A percentile compares a stretch with the other conserved stretches of the same genome.
Evolutionary conservation across 129 eudicot genomes (phyloP).

Genomic region (Rutidosis leptorrhynchoides): DNA sequence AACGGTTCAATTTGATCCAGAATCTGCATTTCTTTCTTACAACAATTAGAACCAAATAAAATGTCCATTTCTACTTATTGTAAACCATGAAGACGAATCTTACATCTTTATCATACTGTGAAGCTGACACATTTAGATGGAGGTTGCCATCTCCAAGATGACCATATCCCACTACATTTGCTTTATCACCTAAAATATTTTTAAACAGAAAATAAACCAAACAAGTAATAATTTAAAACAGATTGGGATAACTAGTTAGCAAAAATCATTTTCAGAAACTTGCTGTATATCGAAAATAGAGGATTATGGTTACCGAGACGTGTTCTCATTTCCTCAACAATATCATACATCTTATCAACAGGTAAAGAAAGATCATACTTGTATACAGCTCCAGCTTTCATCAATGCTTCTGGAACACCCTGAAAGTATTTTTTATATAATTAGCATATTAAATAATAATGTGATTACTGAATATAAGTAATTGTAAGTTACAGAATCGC

Average conservation of each 20-base stretch:
- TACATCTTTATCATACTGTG: constrained; percentile 69
- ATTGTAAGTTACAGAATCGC: not conserved
- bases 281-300: not conserved
- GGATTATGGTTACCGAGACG: constrained; percentile 57
- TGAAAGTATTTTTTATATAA: constrained; percentile 25
- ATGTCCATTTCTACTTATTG: constrained; percentile 4
- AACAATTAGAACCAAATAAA: constrained; percentile 2
- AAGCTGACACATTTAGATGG: constrained; percentile 80
- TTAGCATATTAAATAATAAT: not conserved
- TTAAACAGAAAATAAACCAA: not conserved
- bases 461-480: not conserved
- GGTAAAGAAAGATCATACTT: constrained; percentile 95
- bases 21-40: constrained; percentile 49
- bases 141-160: constrained; percentile 99
- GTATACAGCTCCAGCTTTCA: constrained; percentile 94
- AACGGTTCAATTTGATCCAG: constrained; percentile 82
- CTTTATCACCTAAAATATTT: constrained; percentile 46
- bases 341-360: constrained; percentile 75
- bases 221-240: constrained; percentile 1
- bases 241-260: not conserved
- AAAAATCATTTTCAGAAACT: not conserved
- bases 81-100: constrained; percentile 30
- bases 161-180: constrained; percentile 91
- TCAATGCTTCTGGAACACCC: constrained; percentile 93
- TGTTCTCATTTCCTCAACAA: constrained; percentile 83